Evolutionary conservation across 257 asterid genomes (phyloP).

Genomic region (Marsdenia floribunda): DNA sequence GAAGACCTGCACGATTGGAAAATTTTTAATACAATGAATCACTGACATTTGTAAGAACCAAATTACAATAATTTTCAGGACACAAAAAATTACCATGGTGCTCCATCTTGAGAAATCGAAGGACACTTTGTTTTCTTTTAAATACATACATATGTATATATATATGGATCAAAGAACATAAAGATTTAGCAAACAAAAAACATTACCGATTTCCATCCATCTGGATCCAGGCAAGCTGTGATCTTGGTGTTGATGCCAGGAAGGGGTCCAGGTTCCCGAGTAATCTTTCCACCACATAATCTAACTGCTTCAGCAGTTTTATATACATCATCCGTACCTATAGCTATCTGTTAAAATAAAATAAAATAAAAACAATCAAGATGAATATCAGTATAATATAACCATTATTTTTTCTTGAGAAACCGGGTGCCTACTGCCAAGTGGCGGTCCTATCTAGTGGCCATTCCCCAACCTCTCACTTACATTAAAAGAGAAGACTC

Average conservation of each 20-base stretch:
- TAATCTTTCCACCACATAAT: slow-evolving; percentile 70
- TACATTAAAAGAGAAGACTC: too few species aligned
- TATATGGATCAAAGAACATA: neutral
- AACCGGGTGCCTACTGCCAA: neutral
- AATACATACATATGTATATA: too few species aligned
- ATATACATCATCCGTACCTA: slow-evolving; percentile 93
- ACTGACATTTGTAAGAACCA: too few species aligned
- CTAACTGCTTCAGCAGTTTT: slow-evolving; percentile 82
- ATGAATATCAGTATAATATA: neutral
- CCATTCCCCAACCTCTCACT: too few species aligned
- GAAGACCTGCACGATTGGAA: slow-evolving; percentile 58
- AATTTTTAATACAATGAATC: slow-evolving; percentile 1
- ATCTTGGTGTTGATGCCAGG: slow-evolving; percentile 92
- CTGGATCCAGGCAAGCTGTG: slow-evolving; percentile 96
- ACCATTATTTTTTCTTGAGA: neutral
- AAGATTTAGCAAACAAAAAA: slow-evolving; percentile 15
- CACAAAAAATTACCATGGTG: neutral
- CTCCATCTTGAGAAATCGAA: neutral
- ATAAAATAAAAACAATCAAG: slow-evolving; percentile 6
- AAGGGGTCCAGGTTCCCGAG: slow-evolving; percentile 89
- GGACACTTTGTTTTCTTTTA: neutral
- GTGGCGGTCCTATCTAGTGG: too few species aligned
- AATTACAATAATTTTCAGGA: neutral
- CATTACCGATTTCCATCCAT: slow-evolving; percentile 94
- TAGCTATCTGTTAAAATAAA: slow-evolving; percentile 61